phyloP scores from a whole-genome alignment of 2,329 filamentous ascomycete species.

The Neodidymelliopsis sp. region DNA sequence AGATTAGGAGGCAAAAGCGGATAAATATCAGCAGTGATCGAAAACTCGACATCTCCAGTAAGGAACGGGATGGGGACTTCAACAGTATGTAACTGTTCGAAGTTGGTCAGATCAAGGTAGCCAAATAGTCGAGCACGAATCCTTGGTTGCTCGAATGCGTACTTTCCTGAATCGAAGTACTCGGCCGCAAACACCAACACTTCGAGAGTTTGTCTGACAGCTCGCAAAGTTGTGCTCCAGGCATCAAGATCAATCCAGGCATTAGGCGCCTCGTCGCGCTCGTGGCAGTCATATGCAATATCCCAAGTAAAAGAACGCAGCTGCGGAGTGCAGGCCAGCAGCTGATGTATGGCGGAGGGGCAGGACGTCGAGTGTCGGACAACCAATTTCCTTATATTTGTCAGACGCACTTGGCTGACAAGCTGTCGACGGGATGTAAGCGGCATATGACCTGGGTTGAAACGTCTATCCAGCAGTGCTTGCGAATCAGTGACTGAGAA shows the following conservation, averaged over 20 bases:
- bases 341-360: constrained; percentile 1
- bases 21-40: constrained; percentile 29
- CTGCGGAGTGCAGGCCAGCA: constrained; percentile 27
- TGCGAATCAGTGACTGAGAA: constrained; percentile 19
- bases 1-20: constrained; percentile 33
- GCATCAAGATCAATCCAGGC: constrained; percentile 25
- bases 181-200: constrained; percentile 33
- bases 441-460: neutral
- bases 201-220: constrained; percentile 22
- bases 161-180: constrained; percentile 24
- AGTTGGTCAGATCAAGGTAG: constrained; percentile 32
- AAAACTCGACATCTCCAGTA: constrained; percentile 34
- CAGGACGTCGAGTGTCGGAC: constrained; percentile 27
- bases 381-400: constrained; percentile 30
- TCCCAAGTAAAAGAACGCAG: constrained; percentile 36
- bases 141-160: constrained; percentile 33
- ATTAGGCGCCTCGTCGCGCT: constrained; percentile 1
- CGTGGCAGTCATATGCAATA: constrained; percentile 26
- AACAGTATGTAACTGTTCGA: constrained; percentile 32
- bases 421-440: constrained; percentile 3
- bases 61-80: constrained; percentile 36
- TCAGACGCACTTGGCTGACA: constrained; percentile 5
- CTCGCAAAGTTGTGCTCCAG: constrained; percentile 25
- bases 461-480: neutral
- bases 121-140: constrained; percentile 24